Base-by-base conservation (phyloP, 352 stramenopile species). In the Halophytophthora batemanensis region DNA sequence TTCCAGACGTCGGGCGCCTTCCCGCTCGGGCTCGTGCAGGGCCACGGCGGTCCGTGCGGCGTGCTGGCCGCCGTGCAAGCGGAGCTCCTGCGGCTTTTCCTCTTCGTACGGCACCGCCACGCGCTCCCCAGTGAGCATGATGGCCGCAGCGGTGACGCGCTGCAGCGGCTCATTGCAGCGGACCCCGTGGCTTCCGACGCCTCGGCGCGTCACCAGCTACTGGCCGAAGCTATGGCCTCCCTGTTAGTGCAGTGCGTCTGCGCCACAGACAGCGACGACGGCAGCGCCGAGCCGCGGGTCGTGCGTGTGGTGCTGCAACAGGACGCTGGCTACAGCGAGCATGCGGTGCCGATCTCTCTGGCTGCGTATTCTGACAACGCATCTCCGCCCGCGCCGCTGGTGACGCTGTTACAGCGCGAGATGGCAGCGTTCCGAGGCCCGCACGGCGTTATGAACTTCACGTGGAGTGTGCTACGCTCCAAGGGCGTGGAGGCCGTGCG, bases 1-100 rank as follows among this genome's bases (percentile, higher is more conserved):
- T 73, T 86, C 52, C 46, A 67, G 46, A 0, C 50, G 18, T 39
- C 33, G 31, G 43, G 33, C 35, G 44, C 31, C 10, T 90, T 87
- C 41, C 56, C 67, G 21, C 48, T 90, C n/a, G 85, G 79, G 13
- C 66, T 95, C 5, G 66, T 82, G 53, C 86, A 94, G 61, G 60
- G 61, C 28, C 75, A 91, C 29, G 86, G 83, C 39, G 86, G 86
- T 1, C 86, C 86, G 6, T 94, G 86, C 49, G 86, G 86, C 46
- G 79, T 96, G 6, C 59, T 96, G 37, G 86, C 86, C 3, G 74
- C 73, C 1, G 79, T 94, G 22, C 83, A 94, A 46, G 83, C 77
- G 23, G 76, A 88, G 51, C 44, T 96, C 31, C 40, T 90, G 53
- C 66, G 71, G 18, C 39, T 70, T n/a, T 67, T 79, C 36, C 52